Percentiles rank a stretch among this genome's conserved stretches.
These are phyloP conservation scores for Magnusiomyces starmeri DNA, from an alignment of 1,139 yeast species.

Conservation along the genomic window DNA sequence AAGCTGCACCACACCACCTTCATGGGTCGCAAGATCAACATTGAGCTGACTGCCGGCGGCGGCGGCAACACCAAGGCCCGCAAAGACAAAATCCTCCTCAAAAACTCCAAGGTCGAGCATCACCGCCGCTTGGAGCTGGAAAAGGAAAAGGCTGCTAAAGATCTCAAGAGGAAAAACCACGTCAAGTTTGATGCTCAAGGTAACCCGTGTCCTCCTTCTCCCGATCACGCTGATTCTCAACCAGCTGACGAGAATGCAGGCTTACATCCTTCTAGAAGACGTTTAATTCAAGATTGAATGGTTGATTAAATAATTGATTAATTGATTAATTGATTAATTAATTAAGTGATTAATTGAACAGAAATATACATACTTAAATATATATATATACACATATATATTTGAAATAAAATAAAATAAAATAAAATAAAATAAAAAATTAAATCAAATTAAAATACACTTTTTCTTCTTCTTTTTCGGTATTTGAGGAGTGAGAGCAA, in stretches of 20 bases:
- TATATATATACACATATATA: background rate
- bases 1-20: constrained; percentile 70
- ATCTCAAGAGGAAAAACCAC: background rate
- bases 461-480: constrained; percentile 48
- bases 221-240: background rate
- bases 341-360: no score
- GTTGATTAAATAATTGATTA: no score
- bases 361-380: no score
- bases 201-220: background rate
- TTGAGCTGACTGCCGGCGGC: constrained; percentile 95
- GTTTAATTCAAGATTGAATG: no score
- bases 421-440: constrained; percentile 1
- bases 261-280: constrained; percentile 58
- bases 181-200: constrained; percentile 2
- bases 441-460: no score
- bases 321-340: no score
- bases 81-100: constrained; percentile 61
- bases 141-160: constrained; percentile 31
- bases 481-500: constrained; percentile 70
- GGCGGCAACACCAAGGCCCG: constrained; percentile 84
- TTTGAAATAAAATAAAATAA: background rate
- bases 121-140: constrained; percentile 33
- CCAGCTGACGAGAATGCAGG: constrained; percentile 26
- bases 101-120: constrained; percentile 64
- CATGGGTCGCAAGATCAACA: constrained; percentile 72